phyloP scores from a whole-genome alignment of 306 rosid genomes.

The Dryas alaskensis region DNA sequence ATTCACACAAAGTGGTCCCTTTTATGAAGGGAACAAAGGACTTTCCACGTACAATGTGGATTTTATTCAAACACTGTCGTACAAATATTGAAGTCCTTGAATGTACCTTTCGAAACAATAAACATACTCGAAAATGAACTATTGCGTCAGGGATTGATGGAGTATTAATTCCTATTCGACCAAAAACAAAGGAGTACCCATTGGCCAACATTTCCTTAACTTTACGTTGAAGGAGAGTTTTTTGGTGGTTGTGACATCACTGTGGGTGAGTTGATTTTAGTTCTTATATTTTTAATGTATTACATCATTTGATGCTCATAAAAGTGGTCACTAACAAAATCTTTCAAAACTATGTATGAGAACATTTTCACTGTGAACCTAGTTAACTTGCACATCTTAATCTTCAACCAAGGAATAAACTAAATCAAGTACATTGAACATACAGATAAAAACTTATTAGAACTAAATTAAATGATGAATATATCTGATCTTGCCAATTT shows the following conservation, averaged over 20 bases:
- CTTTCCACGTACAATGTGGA: slow-evolving; percentile 80
- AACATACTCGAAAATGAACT: slow-evolving; percentile 79
- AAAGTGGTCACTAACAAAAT: background rate
- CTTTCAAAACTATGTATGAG: background rate
- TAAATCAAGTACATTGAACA: background rate
- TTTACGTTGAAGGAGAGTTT: slow-evolving; percentile 93
- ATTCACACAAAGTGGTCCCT: slow-evolving; percentile 71
- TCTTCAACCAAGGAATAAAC: background rate
- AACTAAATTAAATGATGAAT: background rate
- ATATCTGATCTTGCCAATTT: background rate
- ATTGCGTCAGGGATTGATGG: slow-evolving; percentile 66
- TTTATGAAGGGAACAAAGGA: slow-evolving; percentile 95
- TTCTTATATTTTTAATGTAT: background rate
- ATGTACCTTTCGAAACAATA: slow-evolving; percentile 70
- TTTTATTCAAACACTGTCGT: slow-evolving; percentile 81
- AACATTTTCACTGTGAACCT: background rate
- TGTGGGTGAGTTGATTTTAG: slow-evolving; percentile 57
- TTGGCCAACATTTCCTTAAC: slow-evolving; percentile 99
- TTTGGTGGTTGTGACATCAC: slow-evolving; percentile 99
- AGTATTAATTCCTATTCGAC: too few relatives aligned
- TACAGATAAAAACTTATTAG: background rate
- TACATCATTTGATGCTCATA: background rate
- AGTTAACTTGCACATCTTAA: background rate
- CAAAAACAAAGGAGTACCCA: slow-evolving; percentile 52
- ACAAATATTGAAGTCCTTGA: slow-evolving; percentile 77